Conservation (phyloP, 192 early-diverging fungal species). For the Dimargaris xerosporica region DNA sequence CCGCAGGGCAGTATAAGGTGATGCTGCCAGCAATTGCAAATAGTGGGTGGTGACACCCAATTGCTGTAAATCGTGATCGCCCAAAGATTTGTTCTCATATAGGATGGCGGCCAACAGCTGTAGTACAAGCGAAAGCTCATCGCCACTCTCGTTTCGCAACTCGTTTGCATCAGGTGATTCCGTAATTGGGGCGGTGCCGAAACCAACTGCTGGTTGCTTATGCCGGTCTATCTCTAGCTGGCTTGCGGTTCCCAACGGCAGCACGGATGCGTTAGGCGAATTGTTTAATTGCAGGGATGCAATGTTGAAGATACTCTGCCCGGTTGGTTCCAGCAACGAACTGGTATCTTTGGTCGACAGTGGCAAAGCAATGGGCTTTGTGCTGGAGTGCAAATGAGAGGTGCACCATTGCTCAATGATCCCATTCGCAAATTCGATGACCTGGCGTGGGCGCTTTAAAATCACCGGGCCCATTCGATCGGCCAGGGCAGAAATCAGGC, state of each 20-base stretch:
- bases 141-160: neutral
- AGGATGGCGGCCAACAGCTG: neutral
- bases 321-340: neutral
- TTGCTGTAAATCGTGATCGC: neutral
- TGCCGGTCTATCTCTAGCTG: neutral
- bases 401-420: conserved; percentile 36
- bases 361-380: neutral
- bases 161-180: too few relatives aligned
- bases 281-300: conserved; percentile 7
- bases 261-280: conserved; percentile 4
- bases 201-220: too few relatives aligned
- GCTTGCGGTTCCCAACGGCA: neutral
- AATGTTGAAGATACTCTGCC: conserved; percentile 15
- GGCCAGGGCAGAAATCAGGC: conserved; percentile 29
- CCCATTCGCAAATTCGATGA: conserved; percentile 51
- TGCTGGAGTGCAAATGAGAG: neutral
- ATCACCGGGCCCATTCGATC: conserved; percentile 58
- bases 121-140: conserved; percentile 1
- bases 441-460: conserved; percentile 53
- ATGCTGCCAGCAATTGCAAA: conserved; percentile 14
- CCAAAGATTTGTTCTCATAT: neutral
- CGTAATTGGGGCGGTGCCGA: too few relatives aligned
- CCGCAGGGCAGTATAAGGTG: neutral
- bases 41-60: neutral
- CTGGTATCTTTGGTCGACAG: neutral